Evolutionary conservation across 768 basidiomycete species (phyloP), one percentile per base, ranked within the genome.

Genomic region (Cyclocybe cylindracea): DNA sequence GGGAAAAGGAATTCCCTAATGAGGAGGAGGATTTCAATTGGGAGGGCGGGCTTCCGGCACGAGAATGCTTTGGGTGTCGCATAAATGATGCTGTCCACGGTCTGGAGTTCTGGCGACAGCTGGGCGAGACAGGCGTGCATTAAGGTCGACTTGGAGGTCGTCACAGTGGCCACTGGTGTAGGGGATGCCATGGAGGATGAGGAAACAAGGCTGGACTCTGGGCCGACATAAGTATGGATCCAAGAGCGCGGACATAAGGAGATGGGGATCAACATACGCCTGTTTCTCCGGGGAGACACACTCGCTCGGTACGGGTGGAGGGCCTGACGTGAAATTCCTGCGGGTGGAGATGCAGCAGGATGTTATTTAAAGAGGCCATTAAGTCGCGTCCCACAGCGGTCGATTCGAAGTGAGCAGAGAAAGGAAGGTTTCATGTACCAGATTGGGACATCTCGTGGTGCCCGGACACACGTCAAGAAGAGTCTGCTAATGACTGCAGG

Each of bases 41-140:
- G 83, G 16, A 85, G 64, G 0, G 54, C 46, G 37, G 51, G 37
- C 47, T 48, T 58, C 35, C 45, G 52, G 39, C 62, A 52, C 19
- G 50, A 44, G n/a, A 51, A 53, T 18, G 44, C 46, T 31, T 35
- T 46, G 41, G 51, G 32, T 13, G 58, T 33, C 40, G 46, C 51
- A 11, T 44, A 61, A 44, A 78, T 71, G 58, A 75, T 63, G 4
- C 62, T 54, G 57, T 80, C 78, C 50, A 80, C 55, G 10, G 76
- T 68, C 42, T 63, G 67, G 57, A 83, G 59, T 60, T 79, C 67
- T 7, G 74, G 74, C 36, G 82, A 79, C 18, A 78, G 50, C 50
- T 70, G 57, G 13, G 82, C 78, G 54, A 85, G 78, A 46, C 77
- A 64, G 13, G 83, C 75, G 53, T 85, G 82, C 56, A 77, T 70